Evolutionary conservation across 768 basidiomycete species (phyloP).

Genomic region (Pleurotus djamor): DNA sequence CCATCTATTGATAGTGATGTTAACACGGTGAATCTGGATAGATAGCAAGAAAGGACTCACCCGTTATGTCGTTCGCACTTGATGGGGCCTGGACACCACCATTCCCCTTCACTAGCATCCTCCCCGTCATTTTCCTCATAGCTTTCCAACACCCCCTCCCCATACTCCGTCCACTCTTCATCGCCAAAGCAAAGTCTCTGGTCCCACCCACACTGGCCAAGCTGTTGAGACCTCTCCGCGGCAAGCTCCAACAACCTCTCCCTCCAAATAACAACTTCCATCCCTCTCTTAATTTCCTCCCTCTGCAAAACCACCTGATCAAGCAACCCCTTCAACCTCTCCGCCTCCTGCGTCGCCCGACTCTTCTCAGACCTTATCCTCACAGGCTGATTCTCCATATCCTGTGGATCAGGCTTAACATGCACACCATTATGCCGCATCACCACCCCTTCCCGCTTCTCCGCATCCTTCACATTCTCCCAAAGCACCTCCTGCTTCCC

Average conservation of each 20-base stretch:
- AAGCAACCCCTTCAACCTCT: slow-evolving; percentile 50
- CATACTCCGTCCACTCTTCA: slow-evolving; percentile 73
- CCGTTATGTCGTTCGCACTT: slow-evolving; percentile 80
- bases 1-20: too few species aligned
- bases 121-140: slow-evolving; percentile 50
- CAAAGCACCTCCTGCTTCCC: slow-evolving; percentile 66
- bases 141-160: slow-evolving; percentile 63
- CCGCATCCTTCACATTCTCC: slow-evolving; percentile 70
- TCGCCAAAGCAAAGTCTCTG: slow-evolving; percentile 82
- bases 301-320: slow-evolving; percentile 57
- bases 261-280: slow-evolving; percentile 71
- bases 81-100: slow-evolving; percentile 80
- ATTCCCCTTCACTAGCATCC: slow-evolving; percentile 45
- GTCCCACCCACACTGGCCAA: slow-evolving; percentile 87
- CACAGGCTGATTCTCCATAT: slow-evolving; percentile 19
- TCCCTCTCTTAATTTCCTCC: slow-evolving; percentile 63
- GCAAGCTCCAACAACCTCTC: slow-evolving; percentile 69
- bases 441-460: slow-evolving; percentile 70
- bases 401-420: slow-evolving; percentile 6
- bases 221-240: slow-evolving; percentile 57
- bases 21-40: too few species aligned
- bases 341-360: slow-evolving; percentile 55
- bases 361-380: slow-evolving; percentile 33
- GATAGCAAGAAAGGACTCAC: slow-evolving; percentile 37
- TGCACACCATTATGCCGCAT: slow-evolving; percentile 33